Conservation (phyloP, 305 asterid genomes). For the Fraxinus greggii region DNA sequence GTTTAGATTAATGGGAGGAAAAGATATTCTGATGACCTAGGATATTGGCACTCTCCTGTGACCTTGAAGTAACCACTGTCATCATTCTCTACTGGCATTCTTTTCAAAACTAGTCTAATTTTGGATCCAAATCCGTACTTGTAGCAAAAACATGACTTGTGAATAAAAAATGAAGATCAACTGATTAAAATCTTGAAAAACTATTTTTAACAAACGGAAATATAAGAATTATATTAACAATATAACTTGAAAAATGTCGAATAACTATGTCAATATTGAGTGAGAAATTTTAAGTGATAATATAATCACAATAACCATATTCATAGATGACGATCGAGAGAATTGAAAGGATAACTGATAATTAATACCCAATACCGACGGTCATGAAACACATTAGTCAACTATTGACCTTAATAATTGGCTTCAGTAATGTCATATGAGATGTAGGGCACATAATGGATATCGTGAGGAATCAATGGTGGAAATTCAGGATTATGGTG, state of each 20-base stretch:
- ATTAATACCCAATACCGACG: neutral
- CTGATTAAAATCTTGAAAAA: neutral
- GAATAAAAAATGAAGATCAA: neutral
- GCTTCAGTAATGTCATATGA: neutral
- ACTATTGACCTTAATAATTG: neutral
- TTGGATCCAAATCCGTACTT: conserved; percentile 4
- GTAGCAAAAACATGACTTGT: neutral
- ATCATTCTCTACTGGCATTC: neutral
- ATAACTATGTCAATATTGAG: neutral
- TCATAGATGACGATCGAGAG: neutral
- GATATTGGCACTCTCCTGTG: neutral
- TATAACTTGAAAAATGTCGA: neutral
- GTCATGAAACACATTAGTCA: neutral
- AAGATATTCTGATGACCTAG: neutral
- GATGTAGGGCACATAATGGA: neutral
- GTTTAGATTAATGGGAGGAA: neutral
- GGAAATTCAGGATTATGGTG: neutral
- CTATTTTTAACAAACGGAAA: neutral
- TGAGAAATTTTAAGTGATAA: neutral
- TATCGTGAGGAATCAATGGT: neutral
- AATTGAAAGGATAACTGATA: neutral
- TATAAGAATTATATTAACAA: neutral
- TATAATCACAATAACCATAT: neutral
- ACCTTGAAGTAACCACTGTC: neutral
- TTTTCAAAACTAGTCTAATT: conserved; percentile 5